phyloP scores from a whole-genome alignment of 345 rosid species.

The Boechera divaricarpa region DNA sequence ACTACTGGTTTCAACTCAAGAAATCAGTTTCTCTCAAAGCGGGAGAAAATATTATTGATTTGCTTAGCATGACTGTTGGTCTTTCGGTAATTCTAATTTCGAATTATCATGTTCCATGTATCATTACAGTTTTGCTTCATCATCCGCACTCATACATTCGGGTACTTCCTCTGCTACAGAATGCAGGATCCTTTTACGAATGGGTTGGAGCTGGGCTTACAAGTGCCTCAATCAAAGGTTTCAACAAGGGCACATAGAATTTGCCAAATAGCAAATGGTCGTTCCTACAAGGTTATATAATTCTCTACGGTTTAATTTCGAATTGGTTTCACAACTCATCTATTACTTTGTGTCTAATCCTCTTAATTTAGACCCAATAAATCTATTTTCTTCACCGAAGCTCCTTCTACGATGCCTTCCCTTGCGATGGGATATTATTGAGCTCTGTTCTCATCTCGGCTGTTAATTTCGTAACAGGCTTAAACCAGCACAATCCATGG shows the following conservation, averaged over 20 bases:
- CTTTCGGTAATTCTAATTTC: constrained; percentile 59
- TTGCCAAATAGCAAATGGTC: too few species aligned
- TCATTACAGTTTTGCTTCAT: background rate
- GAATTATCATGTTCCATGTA: background rate
- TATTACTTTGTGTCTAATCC: too few species aligned
- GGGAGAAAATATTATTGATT: constrained; percentile 75
- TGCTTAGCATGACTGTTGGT: constrained; percentile 92
- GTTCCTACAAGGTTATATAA: too few species aligned
- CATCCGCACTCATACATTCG: background rate
- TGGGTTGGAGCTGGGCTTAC: constrained; percentile 41
- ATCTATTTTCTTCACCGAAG: constrained; percentile 76
- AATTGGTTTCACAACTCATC: too few species aligned
- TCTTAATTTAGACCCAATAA: too few species aligned
- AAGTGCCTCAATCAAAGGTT: background rate
- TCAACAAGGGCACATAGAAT: too few species aligned
- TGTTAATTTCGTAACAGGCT: constrained; percentile 58
- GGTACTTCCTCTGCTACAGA: constrained; percentile 55
- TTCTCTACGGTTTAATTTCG: too few species aligned
- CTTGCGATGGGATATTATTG: constrained; percentile 91
- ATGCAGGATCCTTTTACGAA: constrained; percentile 87
- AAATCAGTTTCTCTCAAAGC: constrained; percentile 68
- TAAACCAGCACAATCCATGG: constrained; percentile 60
- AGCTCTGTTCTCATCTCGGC: constrained; percentile 80
- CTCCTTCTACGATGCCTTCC: constrained; percentile 82
- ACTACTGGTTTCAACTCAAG: constrained; percentile 47